Evolutionary conservation across 345 rosid genomes (phyloP).

Genomic region (Syzygium aromaticum): DNA sequence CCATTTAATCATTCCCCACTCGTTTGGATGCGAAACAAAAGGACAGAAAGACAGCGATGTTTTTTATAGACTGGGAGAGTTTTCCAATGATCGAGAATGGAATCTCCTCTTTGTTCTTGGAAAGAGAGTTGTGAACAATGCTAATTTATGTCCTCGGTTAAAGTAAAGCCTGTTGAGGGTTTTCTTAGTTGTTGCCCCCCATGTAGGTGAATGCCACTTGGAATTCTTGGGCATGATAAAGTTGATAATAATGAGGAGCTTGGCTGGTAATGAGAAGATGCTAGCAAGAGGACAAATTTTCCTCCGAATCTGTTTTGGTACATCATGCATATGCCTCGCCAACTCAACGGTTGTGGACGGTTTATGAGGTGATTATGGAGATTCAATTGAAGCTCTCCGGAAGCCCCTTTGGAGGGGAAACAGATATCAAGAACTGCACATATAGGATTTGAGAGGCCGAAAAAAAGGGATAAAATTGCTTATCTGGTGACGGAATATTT

Average conservation of each 20-base stretch:
- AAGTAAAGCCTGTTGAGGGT: not conserved
- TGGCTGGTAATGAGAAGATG: not conserved
- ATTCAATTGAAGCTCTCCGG: not conserved
- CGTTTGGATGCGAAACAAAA: conserved; percentile 3
- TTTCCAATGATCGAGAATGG: conserved; percentile 14
- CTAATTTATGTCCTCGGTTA: not conserved
- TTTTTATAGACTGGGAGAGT: conserved; percentile 13
- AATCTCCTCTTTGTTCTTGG: not conserved
- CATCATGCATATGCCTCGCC: conserved; percentile 20
- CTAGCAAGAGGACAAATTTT: conserved; percentile 7
- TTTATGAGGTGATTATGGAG: not conserved
- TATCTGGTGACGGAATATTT: not conserved
- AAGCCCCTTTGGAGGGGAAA: not conserved
- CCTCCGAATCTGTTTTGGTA: not conserved
- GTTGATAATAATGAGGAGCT: not conserved
- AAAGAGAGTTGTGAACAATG: not conserved
- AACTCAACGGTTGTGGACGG: conserved; percentile 2
- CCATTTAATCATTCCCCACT: not conserved
- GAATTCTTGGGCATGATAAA: not conserved
- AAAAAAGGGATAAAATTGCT: not conserved
- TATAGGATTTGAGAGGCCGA: not conserved
- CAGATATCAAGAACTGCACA: not conserved
- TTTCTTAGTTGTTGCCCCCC: conserved; percentile 2
- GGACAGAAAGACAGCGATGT: conserved; percentile 20
- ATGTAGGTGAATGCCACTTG: conserved; percentile 22